Evolutionary conservation across 2,329 filamentous ascomycete genomes (phyloP).

Genomic region (Ophiostoma tasmaniense): DNA sequence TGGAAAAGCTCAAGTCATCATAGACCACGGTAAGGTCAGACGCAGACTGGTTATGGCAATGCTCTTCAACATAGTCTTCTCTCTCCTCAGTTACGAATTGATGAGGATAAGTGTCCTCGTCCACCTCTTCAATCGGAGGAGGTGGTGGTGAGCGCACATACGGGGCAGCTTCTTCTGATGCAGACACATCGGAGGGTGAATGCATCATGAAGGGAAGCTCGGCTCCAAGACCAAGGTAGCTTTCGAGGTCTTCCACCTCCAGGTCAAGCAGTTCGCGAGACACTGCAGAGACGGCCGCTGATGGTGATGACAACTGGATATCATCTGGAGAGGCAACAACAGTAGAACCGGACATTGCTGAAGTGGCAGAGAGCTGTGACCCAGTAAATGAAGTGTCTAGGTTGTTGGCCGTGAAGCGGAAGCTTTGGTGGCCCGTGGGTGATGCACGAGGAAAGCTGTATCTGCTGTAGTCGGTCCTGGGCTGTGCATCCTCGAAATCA

Average conservation of each 20-base stretch:
- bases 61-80: constrained; percentile 26
- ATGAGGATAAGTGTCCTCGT: constrained; percentile 26
- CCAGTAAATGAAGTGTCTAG: constrained; percentile 14
- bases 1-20: constrained; percentile 34
- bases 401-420: constrained; percentile 21
- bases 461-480: not conserved
- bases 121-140: constrained; percentile 17
- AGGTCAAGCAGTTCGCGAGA: constrained; percentile 40
- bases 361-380: constrained; percentile 16
- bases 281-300: constrained; percentile 47
- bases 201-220: constrained; percentile 10
- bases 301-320: constrained; percentile 38
- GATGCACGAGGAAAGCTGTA: not conserved
- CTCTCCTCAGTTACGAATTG: not conserved
- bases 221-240: constrained; percentile 20
- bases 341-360: constrained; percentile 6
- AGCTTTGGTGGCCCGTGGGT: constrained; percentile 19
- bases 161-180: not conserved
- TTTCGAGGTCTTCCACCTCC: constrained; percentile 33
- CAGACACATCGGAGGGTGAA: constrained; percentile 7
- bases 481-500: not conserved
- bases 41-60: constrained; percentile 25
- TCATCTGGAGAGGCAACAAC: constrained; percentile 22
- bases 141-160: constrained; percentile 13
- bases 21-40: constrained; percentile 30